Evolutionary conservation across 805 yeast species (phyloP), one percentile per base, ranked within the genome.

Genomic region (Maudiozyma barnettii): DNA sequence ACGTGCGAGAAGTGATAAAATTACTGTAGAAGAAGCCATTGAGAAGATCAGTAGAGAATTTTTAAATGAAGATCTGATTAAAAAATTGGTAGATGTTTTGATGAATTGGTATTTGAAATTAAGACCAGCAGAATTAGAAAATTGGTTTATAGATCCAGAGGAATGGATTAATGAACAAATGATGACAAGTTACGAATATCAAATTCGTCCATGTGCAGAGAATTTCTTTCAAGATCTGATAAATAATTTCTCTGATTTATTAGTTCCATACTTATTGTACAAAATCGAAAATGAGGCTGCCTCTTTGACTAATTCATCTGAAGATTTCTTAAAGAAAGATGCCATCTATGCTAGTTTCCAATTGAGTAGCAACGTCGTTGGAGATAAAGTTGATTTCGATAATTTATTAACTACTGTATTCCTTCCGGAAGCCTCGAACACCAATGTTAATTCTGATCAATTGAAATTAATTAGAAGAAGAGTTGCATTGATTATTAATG

Each of bases 81-180:
- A 71, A 22, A 74, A 76, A 21, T 63, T 91, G 12, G 75, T 86
- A 12, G 84, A 83, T 50, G 65, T 84, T 39, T 68, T 90, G 33
- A 80, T 89, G 49, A 71, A 74, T 38, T 82, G 82, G 78, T 90
- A 87, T 63, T 70, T 93, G 51, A 76, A 82, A 47, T 64, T 90
- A 43, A 77, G 81, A 49, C 88, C 91, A 0, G 64, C 75, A 1
- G 97, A 90, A 60, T 63, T 91, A 43, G 95, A 85, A 55, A 69
- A 78, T 36, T 93, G 98, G 98, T 61, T 72, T 12, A 63, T 75
- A 16, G 95, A 89, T 50, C 96, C 98, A 0, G 98, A 89, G 61
- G 96, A 88, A 62, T 93, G 95, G 87, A 80, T 85, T 19, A 80
- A 81, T 52, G 95, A 88, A 58, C 95, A 89, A 54, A 68, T 82